Percentiles rank a stretch among this genome's conserved stretches.
phyloP scores from a whole-genome alignment of 1,284 basidiomycete genomes.

The Ustilago bromivora region DNA sequence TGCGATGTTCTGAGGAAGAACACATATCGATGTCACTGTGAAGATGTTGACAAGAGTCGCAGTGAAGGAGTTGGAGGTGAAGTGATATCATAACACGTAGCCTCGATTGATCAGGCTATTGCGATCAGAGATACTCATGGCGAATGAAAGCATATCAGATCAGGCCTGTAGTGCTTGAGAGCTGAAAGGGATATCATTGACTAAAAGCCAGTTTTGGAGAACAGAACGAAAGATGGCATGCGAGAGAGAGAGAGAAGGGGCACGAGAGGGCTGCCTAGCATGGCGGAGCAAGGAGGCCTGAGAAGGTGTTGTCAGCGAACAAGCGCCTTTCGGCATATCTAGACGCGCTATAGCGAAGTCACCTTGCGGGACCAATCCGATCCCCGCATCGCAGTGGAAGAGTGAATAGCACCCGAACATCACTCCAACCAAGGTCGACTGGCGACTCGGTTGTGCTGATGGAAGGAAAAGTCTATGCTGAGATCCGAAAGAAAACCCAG shows the following conservation, averaged over 20 bases:
- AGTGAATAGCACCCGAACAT: neutral
- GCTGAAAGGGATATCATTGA: slow-evolving; percentile 32
- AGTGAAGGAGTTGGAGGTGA: no score
- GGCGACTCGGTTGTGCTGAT: neutral
- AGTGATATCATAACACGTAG: no score
- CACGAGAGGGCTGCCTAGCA: neutral
- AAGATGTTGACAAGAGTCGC: no score
- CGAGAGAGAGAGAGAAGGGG: slow-evolving; percentile 1
- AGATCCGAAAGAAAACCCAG: neutral
- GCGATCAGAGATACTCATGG: no score
- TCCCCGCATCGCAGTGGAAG: neutral
- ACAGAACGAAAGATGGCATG: slow-evolving; percentile 6
- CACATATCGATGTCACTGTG: no score
- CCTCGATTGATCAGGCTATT: no score
- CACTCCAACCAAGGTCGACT: neutral
- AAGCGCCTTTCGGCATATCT: neutral
- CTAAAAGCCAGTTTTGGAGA: slow-evolving; percentile 21
- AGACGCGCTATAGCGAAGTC: neutral
- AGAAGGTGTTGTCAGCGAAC: neutral
- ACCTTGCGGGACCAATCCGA: neutral
- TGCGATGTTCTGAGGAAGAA: no score
- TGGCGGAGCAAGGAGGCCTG: neutral
- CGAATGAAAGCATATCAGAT: no score
- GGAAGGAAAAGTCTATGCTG: slow-evolving; percentile 28
- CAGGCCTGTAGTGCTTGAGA: neutral